Conservation (phyloP, 345 rosid genomes). For the Erucastrum elatum region DNA sequence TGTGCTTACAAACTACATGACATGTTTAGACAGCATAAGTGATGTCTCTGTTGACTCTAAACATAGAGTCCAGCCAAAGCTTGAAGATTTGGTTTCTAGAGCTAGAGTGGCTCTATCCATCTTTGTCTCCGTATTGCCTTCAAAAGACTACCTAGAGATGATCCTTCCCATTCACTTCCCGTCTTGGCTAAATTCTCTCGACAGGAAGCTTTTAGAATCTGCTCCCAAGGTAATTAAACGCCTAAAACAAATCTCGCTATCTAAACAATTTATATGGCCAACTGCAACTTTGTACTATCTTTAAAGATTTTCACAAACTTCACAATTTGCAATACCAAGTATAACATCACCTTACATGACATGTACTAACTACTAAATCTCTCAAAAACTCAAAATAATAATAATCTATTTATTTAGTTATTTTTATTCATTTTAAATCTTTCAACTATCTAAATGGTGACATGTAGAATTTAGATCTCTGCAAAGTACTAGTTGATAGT, state of each 20-base stretch:
- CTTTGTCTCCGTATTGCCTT: slow-evolving; percentile 45
- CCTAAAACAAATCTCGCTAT: background rate
- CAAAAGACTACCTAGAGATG: slow-evolving; percentile 21
- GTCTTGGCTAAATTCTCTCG: slow-evolving; percentile 57
- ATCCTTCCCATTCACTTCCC: slow-evolving; percentile 40
- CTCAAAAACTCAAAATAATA: background rate
- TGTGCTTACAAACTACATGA: slow-evolving; percentile 75
- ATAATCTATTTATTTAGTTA: background rate
- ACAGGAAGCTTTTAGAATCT: slow-evolving; percentile 48
- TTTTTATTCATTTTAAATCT: background rate
- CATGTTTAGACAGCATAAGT: slow-evolving; percentile 63
- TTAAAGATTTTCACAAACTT: background rate
- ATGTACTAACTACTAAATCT: background rate
- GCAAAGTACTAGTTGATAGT: background rate
- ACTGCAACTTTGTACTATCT: background rate
- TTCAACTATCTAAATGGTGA: background rate
- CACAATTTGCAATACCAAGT: background rate
- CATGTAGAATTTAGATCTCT: background rate
- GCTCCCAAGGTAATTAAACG: slow-evolving; percentile 36
- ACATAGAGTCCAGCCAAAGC: slow-evolving; percentile 39
- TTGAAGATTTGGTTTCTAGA: slow-evolving; percentile 55
- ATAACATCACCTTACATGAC: background rate
- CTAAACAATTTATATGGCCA: background rate
- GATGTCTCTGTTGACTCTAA: slow-evolving; percentile 27
- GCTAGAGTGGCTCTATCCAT: slow-evolving; percentile 60